Base-by-base conservation (phyloP, 2,329 filamentous ascomycete species). In the Aspergillus piperis region DNA sequence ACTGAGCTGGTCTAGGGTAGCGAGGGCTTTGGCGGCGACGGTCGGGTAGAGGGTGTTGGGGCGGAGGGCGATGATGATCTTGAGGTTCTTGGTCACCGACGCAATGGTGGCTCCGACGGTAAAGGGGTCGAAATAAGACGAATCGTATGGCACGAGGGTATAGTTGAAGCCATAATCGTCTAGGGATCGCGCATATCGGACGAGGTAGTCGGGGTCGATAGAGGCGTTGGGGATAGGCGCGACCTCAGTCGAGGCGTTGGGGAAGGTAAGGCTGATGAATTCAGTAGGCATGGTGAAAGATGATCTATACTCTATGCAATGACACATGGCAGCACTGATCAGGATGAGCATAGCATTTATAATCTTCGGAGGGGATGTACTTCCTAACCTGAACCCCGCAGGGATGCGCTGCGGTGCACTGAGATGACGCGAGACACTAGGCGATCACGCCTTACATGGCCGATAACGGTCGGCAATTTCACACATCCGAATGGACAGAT, bases 151-250 rank as follows among this genome's bases (percentile, higher is more conserved):
- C 15, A 87, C 78, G 2, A 88, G 79, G 0, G 85, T 88, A 70
- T 87, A 87, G 72, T 86, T 85, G 77, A 82, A 87, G 49, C 73
- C 82, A 69, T 86, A 83, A 67, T 87, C 84, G 62, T 88, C 85
- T 2, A 87, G 77, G 4, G 77, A 79, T 21, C 82, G 79, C 13
- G 84, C 82, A 66, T 88, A 87, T 30, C 84, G 82, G 30, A 78
- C 73, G 3, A 88, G 79, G 65, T 78, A 87, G 6, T 83, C 83
- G 1, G 82, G 80, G 63, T 88, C 84, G 11, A 86, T 78, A 0
- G 70, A 60, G n/a, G 83, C 80, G 21, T 78, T 77, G 0, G 82
- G 81, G 58, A 85, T 81, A 2, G 82, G 84, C 17, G 79, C 68
- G 4, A 87, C 68, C 73, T 87, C 85, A 5, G 79, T 86, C 0